Evolutionary conservation across 2,329 filamentous ascomycete genomes (phyloP).

Genomic region (Pestalotiopsis fici): DNA sequence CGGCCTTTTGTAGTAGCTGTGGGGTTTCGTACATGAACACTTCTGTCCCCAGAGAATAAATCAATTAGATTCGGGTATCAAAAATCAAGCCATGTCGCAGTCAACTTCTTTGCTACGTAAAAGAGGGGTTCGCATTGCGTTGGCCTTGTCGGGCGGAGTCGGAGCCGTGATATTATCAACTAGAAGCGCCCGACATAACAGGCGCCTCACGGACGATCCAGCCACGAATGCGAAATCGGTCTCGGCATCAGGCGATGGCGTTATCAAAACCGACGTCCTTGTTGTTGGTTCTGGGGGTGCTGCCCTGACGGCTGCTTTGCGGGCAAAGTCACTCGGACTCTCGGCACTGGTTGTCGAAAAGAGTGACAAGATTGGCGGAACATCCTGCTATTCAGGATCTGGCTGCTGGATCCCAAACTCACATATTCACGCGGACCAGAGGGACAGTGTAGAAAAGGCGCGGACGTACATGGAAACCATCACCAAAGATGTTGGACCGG

Average conservation of each 20-base stretch:
- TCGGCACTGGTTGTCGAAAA: slow-evolving; percentile 33
- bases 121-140: not conserved
- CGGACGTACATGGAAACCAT: slow-evolving; percentile 27
- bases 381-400: slow-evolving; percentile 34
- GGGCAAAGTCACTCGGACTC: slow-evolving; percentile 22
- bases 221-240: not conserved
- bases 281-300: slow-evolving; percentile 33
- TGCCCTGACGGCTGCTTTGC: slow-evolving; percentile 31
- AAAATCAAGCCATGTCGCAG: not conserved
- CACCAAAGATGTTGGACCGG: slow-evolving; percentile 28
- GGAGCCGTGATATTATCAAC: not conserved
- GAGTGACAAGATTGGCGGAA: slow-evolving; percentile 30
- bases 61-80: too few species aligned
- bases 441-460: slow-evolving; percentile 25
- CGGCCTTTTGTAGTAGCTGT: too few species aligned
- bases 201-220: not conserved
- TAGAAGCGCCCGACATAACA: not conserved
- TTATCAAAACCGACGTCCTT: slow-evolving; percentile 19
- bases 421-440: slow-evolving; percentile 18
- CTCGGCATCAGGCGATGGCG: not conserved
- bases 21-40: too few species aligned
- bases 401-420: slow-evolving; percentile 35
- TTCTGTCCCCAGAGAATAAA: too few species aligned
- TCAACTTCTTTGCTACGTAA: not conserved
- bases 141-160: not conserved